Evolutionary conservation across 1,284 basidiomycete genomes (phyloP).

Genomic region (Boletus mariae): DNA sequence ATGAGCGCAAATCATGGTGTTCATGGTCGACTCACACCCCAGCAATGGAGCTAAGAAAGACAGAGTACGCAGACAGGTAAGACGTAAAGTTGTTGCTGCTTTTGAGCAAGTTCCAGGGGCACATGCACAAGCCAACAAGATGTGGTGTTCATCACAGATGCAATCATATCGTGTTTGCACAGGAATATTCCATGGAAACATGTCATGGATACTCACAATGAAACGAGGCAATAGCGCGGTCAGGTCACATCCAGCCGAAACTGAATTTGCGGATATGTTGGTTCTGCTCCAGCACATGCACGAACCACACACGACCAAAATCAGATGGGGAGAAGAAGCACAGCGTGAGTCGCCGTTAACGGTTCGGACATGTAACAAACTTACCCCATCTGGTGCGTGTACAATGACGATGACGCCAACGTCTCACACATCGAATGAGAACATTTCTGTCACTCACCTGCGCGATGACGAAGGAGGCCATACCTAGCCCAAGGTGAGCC

Average conservation of each 20-base stretch:
- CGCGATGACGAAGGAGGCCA: conserved; percentile 72
- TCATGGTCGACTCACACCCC: conserved; percentile 51
- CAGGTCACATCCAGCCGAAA: conserved; percentile 82
- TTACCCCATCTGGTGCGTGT: conserved; percentile 26
- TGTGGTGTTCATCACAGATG: conserved; percentile 2
- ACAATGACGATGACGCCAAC: conserved; percentile 1
- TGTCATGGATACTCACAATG: conserved; percentile 46
- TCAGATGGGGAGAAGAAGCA: conserved; percentile 1
- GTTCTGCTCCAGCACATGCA: conserved; percentile 40
- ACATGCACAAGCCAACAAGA: conserved; percentile 62
- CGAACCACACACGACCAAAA: conserved; percentile 7
- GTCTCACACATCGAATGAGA: conserved; percentile 17
- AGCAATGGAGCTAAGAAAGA: conserved; percentile 78
- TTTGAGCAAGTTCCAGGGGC: conserved; percentile 80
- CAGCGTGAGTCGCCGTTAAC: conserved; percentile 23
- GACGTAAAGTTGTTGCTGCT: conserved; percentile 75
- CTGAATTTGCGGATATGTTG: conserved; percentile 83
- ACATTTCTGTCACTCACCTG: conserved; percentile 41
- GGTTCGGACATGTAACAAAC: conserved; percentile 8
- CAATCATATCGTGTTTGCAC: neutral
- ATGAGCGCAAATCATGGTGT: neutral
- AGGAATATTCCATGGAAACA: neutral
- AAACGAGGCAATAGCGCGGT: conserved; percentile 78
- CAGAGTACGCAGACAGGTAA: conserved; percentile 82
- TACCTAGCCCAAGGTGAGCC: conserved; percentile 36